Evolutionary conservation across 768 basidiomycete species (phyloP).

Genomic region (Lyophyllum semitale): DNA sequence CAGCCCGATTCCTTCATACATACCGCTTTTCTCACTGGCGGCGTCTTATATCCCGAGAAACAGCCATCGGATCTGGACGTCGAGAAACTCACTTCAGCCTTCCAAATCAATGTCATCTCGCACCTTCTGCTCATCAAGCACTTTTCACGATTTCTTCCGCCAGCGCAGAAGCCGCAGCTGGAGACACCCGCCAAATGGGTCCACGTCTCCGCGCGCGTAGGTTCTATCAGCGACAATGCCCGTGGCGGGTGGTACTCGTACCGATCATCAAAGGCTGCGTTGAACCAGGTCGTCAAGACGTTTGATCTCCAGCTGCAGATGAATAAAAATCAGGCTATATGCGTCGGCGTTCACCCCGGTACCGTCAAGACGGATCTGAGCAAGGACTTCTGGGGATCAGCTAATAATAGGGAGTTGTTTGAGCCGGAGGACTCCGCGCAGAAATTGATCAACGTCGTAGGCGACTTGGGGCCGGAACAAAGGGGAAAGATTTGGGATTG

Average conservation of each 20-base stretch:
- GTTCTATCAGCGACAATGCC: slow-evolving; percentile 58
- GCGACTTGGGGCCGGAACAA: slow-evolving; percentile 36
- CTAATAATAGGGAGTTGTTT: slow-evolving; percentile 39
- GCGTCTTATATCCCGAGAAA: slow-evolving; percentile 57
- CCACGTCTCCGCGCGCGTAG: slow-evolving; percentile 60
- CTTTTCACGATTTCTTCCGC: slow-evolving; percentile 59
- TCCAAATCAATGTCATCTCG: slow-evolving; percentile 60
- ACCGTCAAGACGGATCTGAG: slow-evolving; percentile 63
- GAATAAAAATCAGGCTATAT: slow-evolving; percentile 48
- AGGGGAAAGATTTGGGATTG: slow-evolving; percentile 62
- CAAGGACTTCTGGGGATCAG: slow-evolving; percentile 50
- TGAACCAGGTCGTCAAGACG: slow-evolving; percentile 64
- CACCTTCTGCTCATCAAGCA: slow-evolving; percentile 65
- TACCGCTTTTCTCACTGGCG: slow-evolving; percentile 57
- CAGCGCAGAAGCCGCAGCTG: slow-evolving; percentile 22
- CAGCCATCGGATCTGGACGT: slow-evolving; percentile 49
- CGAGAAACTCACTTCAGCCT: slow-evolving; percentile 41
- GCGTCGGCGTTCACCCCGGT: slow-evolving; percentile 59
- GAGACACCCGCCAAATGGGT: slow-evolving; percentile 52
- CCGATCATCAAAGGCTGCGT: slow-evolving; percentile 60
- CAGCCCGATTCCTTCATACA: slow-evolving; percentile 44
- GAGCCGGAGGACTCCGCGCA: slow-evolving; percentile 52
- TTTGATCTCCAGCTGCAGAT: slow-evolving; percentile 56
- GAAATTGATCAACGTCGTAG: slow-evolving; percentile 47
- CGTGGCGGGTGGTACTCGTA: slow-evolving; percentile 67